Base-by-base conservation (phyloP, 1,139 yeast species). In the Debaryomyces robertsiae region DNA sequence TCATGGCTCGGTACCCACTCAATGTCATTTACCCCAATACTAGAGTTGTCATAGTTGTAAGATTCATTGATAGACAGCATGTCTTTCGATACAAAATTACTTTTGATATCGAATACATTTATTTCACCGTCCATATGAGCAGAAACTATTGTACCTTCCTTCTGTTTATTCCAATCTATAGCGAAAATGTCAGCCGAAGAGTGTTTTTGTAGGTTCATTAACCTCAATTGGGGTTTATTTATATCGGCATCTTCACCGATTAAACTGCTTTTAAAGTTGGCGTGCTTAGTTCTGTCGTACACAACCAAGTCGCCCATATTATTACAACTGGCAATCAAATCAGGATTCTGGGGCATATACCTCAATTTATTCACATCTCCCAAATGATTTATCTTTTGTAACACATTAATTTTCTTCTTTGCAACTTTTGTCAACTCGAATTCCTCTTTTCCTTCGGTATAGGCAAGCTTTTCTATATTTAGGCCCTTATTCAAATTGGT, bases 1-100 rank as follows among this genome's bases (percentile, higher is more conserved):
- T 78, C 80, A 55, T 84, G 93, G 35, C 65, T 63, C 3, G 76
- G 73, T 39, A 75, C 57, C 85, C 87, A 84, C 44, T 79, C 74
- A 1, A 81, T 65, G 50, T 81, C 85, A 55, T 85, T 85, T 10
- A 79, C 66, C 0, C 87, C 88, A 6, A 48, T 43, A 0, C 43
- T 46, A 33, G 65, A 54, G 23, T 43, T 43, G 2, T 36, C 25
- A 22, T 40, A 44, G 36, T 40, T 40, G 9, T 41, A 34, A 5
- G 38, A 18, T 25, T 44, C 50, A 27, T 46, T 38, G 16, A 55
- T 42, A 3, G 29, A 36, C 17, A 27, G 36, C 3, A 29, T 25
- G 9, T 47, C 48, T 30, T 48, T 45, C 3, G 49, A 40, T 5
- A 48, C 45, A 32, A 56, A 53, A 40, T 57, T 59, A 9, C 44